These are phyloP conservation scores for Tremella yokohamensis DNA, from an alignment of 768 basidiomycete species.

Conservation along the genomic window DNA sequence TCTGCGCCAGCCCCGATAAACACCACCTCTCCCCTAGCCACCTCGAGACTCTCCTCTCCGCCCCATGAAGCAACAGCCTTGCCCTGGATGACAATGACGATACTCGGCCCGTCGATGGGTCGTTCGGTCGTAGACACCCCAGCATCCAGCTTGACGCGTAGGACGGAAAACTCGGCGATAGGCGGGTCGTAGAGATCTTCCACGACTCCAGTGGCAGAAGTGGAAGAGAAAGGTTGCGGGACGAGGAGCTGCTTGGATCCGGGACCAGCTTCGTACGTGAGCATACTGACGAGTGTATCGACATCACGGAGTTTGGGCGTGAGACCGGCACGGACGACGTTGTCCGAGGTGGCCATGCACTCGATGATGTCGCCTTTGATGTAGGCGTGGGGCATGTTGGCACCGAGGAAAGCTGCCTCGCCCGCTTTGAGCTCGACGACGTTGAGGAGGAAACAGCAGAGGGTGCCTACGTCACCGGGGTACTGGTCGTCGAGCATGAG, in stretches of 20 bases:
- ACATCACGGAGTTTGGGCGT: constrained; percentile 96
- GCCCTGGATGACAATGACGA: constrained; percentile 73
- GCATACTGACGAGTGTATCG: constrained; percentile 75
- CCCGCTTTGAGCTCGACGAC: constrained; percentile 73
- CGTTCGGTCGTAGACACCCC: constrained; percentile 60
- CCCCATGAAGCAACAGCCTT: constrained; percentile 55
- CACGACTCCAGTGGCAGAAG: constrained; percentile 40
- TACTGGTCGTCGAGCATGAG: constrained; percentile 63
- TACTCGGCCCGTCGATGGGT: constrained; percentile 74
- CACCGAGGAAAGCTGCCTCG: constrained; percentile 89
- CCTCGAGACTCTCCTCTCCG: constrained; percentile 48
- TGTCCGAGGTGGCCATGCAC: constrained; percentile 66
- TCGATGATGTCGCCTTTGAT: constrained; percentile 95
- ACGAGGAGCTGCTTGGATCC: constrained; percentile 67
- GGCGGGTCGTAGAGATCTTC: constrained; percentile 77
- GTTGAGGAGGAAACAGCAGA: constrained; percentile 87
- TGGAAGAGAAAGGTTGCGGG: constrained; percentile 56
- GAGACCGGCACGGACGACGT: constrained; percentile 95
- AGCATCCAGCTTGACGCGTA: constrained; percentile 58
- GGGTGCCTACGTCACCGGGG: constrained; percentile 86
- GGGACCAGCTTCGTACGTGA: constrained; percentile 76
- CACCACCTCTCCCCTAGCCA: constrained; percentile 67
- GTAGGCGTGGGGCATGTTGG: constrained; percentile 96
- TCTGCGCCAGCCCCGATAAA: constrained; percentile 73
- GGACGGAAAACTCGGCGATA: constrained; percentile 86